phyloP scores from a whole-genome alignment of 2,329 filamentous ascomycete genomes.

The Colletotrichum orbiculare region DNA sequence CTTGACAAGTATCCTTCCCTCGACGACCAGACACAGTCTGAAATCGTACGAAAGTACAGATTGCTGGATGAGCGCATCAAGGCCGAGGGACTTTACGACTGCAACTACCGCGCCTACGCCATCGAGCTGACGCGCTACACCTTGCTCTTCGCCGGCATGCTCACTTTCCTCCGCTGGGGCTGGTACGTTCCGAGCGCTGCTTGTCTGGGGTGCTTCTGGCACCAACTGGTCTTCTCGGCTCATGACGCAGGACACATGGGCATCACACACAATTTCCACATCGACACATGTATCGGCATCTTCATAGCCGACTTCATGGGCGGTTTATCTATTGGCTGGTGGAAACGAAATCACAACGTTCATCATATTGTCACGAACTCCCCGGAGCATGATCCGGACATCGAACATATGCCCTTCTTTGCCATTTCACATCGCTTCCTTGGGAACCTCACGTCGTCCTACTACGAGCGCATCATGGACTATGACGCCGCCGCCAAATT shows the following conservation, averaged over 20 bases:
- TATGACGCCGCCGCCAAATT: conserved; percentile 81
- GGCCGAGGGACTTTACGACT: conserved; percentile 82
- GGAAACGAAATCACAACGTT: conserved; percentile 96
- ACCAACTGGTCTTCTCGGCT: conserved; percentile 92
- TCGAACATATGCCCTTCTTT: conserved; percentile 90
- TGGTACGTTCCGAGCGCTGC: conserved; percentile 79
- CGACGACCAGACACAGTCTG: conserved; percentile 77
- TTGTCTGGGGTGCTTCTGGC: conserved; percentile 88
- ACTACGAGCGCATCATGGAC: conserved; percentile 83
- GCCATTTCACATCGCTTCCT: conserved; percentile 87
- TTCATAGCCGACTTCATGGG: conserved; percentile 90
- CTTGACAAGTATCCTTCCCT: conserved; percentile 83
- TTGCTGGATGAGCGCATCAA: conserved; percentile 77
- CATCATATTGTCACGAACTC: conserved; percentile 97
- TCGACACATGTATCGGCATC: conserved; percentile 88
- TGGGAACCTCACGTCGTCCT: conserved; percentile 78
- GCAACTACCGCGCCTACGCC: conserved; percentile 84
- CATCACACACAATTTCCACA: conserved; percentile 89
- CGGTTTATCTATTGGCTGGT: conserved; percentile 93
- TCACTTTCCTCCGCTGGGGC: conserved; percentile 69
- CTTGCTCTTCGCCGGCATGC: conserved; percentile 70
- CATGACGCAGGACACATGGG: conserved; percentile 98
- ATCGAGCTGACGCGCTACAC: conserved; percentile 80
- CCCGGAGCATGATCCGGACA: conserved; percentile 95
- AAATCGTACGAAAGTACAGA: conserved; percentile 86